Base-by-base conservation (phyloP, 139 green algal genomes). In the Chlamydomonas asymmetrica region DNA sequence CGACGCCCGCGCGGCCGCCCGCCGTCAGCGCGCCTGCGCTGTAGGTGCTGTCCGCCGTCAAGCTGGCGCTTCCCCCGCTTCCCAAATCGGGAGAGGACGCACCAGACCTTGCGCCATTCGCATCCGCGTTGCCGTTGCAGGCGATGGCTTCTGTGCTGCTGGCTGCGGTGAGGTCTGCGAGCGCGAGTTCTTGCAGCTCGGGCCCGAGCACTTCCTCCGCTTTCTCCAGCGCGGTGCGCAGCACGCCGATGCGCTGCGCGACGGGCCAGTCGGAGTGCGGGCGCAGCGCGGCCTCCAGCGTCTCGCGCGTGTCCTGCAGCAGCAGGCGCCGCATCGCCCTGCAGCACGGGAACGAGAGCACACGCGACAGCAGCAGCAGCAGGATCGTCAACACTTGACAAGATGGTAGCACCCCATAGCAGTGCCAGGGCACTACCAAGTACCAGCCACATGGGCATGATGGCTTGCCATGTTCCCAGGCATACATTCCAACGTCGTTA, bases 211-310 rank as follows among this genome's bases (percentile, higher is more conserved):
- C 74, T 0, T 50, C 69, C 41, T 92, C 85, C 9, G 81, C 78
- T 66, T 84, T 85, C 37, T 87, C 83, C 41, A 92, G 81, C n/a
- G 88, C 85, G 9, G 80, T 74, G 38, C 69, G 59, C 38, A 90
- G 66, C 23, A 52, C 68, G 3, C 54, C 57, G 20, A 88, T 64
- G 8, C 82, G 76, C 50, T 81, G 70, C 2, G 68, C 66, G 1
- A 82, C 66, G 2, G 61, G 62, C 82, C 88, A 63, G 62, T 86
- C 68, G 45, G 64, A 63, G 48, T 85, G 74, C 22, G 75, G 80
- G 59, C 85, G 85, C 20, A 91, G 75, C 5, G 75, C 86, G 23
- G 80, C 79, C 16, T 90, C 83, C 62, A 92, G 67, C 48, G 83
- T 78, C 20, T 54, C 59, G 1, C 74, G 66, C 1, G 89, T 80